Conservation (phyloP, 2,329 filamentous ascomycete species). For the Aureobasidium sp. region DNA sequence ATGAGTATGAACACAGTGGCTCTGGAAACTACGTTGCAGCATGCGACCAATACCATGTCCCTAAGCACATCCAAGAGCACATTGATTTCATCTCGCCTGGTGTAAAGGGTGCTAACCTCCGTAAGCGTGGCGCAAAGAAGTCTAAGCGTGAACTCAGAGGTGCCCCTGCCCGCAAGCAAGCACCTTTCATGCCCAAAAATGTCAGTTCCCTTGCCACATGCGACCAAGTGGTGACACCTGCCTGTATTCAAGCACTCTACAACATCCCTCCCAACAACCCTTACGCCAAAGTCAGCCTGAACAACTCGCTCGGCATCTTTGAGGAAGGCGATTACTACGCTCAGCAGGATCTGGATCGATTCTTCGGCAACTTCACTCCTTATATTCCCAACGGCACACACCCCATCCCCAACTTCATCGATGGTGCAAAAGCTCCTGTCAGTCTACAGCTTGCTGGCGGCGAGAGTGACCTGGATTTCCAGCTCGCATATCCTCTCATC, state of each 20-base stretch:
- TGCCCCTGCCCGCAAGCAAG: conserved; percentile 1
- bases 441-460: conserved; percentile 26
- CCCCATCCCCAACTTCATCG: conserved; percentile 26
- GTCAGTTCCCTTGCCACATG: conserved; percentile 19
- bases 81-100: conserved; percentile 28
- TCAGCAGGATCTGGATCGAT: conserved; percentile 41
- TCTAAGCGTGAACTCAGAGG: conserved; percentile 11
- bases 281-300: conserved; percentile 19
- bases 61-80: conserved; percentile 21
- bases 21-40: conserved; percentile 21
- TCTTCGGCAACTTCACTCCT: conserved; percentile 30
- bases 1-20: conserved; percentile 23
- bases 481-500: conserved; percentile 45
- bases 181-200: conserved; percentile 17
- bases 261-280: conserved; percentile 20
- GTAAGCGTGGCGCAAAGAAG: conserved; percentile 12
- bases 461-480: conserved; percentile 45
- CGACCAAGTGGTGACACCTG: conserved; percentile 22
- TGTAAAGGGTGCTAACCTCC: conserved; percentile 23
- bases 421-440: conserved; percentile 23
- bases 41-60: conserved; percentile 25
- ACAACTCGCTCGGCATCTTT: conserved; percentile 35
- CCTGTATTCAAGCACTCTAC: conserved; percentile 24
- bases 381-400: conserved; percentile 22
- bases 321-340: conserved; percentile 40